These are phyloP conservation scores for Starmera caribaea DNA, from an alignment of 805 yeast genomes.

Conservation along the genomic window DNA sequence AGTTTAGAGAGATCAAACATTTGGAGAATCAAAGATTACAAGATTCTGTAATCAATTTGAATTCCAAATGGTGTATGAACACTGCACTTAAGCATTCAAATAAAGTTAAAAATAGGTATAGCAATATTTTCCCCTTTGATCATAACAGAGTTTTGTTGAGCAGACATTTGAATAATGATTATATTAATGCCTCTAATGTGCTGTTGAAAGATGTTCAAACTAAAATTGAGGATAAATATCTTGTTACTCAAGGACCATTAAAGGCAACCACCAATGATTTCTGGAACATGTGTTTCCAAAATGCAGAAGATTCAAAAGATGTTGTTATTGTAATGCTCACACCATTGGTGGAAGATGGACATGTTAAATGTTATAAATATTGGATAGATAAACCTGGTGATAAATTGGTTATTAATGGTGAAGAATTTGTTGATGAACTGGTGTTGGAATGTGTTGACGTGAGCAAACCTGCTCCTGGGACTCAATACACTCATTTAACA, in stretches of 20 bases:
- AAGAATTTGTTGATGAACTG: slow-evolving; percentile 3
- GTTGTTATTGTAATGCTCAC: slow-evolving; percentile 66
- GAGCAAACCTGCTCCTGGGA: slow-evolving; percentile 11
- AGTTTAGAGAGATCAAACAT: slow-evolving; percentile 24
- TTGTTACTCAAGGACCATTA: slow-evolving; percentile 80
- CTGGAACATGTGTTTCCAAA: slow-evolving; percentile 55
- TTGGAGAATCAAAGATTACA: slow-evolving; percentile 28
- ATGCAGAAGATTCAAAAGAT: slow-evolving; percentile 31
- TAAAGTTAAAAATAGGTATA: slow-evolving; percentile 42
- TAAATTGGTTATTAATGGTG: slow-evolving; percentile 13
- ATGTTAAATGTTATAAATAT: slow-evolving; percentile 71
- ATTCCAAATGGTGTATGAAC: slow-evolving; percentile 17
- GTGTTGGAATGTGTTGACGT: slow-evolving; percentile 16
- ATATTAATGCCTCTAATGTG: slow-evolving; percentile 80
- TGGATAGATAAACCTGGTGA: slow-evolving; percentile 48
- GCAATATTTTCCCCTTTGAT: slow-evolving; percentile 60
- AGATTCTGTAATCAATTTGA: slow-evolving; percentile 22
- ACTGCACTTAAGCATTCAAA: slow-evolving; percentile 9
- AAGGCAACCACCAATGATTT: slow-evolving; percentile 66
- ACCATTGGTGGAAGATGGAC: slow-evolving; percentile 58
- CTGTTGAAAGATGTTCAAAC: slow-evolving; percentile 15
- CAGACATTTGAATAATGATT: slow-evolving; percentile 33
- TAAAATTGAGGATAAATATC: slow-evolving; percentile 30
- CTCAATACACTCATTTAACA: slow-evolving; percentile 11
- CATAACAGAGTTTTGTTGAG: slow-evolving; percentile 34